Base-by-base conservation (phyloP, 768 basidiomycete genomes). In the Tremella yokohamensis region DNA sequence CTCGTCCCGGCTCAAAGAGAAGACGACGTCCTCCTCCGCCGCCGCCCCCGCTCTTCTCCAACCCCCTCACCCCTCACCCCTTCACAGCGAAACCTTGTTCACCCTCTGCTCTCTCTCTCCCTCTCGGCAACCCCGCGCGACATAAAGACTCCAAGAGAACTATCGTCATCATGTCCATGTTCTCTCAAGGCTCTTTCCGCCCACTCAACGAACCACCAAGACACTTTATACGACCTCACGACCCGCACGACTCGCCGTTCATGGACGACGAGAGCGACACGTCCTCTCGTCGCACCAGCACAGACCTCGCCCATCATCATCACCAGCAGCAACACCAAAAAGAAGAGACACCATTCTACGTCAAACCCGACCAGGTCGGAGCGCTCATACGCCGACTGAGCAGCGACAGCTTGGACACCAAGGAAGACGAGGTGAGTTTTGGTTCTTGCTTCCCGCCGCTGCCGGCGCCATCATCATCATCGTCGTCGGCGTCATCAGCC, bases 171-270 rank as follows among this genome's bases (percentile, higher is more conserved):
- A 57, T 57, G 56, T 57, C 56, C 40, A 66, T 66, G 58, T 66
- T 66, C 65, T 57, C 58, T 34, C 62, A 60, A 40, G 56, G 53
- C 50, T 56, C 61, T n/a, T 66, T 66, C 54, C 58, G 62, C 18
- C 59, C 61, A 2, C 34, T 61, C 12, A 48, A 57, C 38, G 55
- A 63, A 16, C 37, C 47, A 44, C 59, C 55, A 18, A 8, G 22
- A n/a, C 53, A 44, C 42, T 22, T 22, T 45, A 40, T 40, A 45
- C 4, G 22, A 47, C 26, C 49, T 16, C 38, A 24, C 37, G 37
- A 16, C 13, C 19, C 25, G 25, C 56, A 57, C 37, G 25, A 18
- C 19, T 50, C 56, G 12, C 54, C 54, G 42, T 47, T 56, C 25
- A 19, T 15, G 22, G 54, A 49, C 38, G 51, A 57, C 47, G 39